These are phyloP conservation scores for Glomus cerebriforme DNA, from an alignment of 192 early-diverging fungal species.

Conservation along the genomic window DNA sequence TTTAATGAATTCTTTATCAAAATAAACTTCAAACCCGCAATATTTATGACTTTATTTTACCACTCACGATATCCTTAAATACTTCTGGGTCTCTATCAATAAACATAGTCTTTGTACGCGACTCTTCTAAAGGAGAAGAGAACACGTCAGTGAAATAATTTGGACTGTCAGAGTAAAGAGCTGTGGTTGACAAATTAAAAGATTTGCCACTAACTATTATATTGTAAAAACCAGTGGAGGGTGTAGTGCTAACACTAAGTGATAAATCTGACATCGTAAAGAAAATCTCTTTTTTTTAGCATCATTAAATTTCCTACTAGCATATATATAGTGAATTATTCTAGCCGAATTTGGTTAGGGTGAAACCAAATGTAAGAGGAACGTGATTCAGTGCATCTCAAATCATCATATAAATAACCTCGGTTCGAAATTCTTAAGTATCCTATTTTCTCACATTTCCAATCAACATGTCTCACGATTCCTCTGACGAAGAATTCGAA, in stretches of 20 bases:
- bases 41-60: not conserved
- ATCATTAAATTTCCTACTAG: not conserved
- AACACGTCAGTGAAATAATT: constrained; percentile 26
- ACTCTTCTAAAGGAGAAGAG: constrained; percentile 31
- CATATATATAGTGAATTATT: not conserved
- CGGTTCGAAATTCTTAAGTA: no score
- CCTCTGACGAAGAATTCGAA: constrained; percentile 71
- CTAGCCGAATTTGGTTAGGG: not conserved
- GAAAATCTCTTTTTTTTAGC: no score
- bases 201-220: constrained; percentile 12
- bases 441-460: no score
- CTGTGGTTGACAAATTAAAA: constrained; percentile 8
- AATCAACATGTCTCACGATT: constrained; percentile 18
- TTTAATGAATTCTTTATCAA: no score
- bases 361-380: no score
- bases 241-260: not conserved
- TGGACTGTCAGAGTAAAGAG: constrained; percentile 19
- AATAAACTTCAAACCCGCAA: not conserved
- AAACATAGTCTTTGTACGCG: constrained; percentile 38
- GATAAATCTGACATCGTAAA: not conserved
- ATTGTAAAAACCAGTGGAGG: constrained; percentile 2
- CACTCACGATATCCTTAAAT: constrained; percentile 50
- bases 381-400: no score
- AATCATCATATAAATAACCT: no score
- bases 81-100: constrained; percentile 56